Base-by-base conservation (phyloP, 495 filamentous ascomycete genomes). In the Stereocaulon alpinum region DNA sequence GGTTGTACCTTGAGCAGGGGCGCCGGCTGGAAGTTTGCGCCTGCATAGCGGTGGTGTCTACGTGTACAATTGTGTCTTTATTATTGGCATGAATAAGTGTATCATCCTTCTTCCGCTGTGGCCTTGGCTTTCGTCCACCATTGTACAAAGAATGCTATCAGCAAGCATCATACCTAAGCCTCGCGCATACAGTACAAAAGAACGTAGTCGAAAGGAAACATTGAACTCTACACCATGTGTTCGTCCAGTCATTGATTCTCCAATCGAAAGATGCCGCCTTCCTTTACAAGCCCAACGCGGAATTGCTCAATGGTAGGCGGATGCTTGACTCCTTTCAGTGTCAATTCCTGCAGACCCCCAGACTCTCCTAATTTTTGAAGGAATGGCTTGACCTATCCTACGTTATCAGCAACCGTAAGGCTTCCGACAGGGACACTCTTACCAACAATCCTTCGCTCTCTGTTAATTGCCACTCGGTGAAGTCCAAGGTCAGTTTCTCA, bases 1-100 rank as follows among this genome's bases (percentile, higher is more conserved):
- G 48, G 84, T 98, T 54, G 77, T 88, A 43, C 81, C 86, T 56
- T 98, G 65, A 76, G 11, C 11, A 7, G 20, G 14, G 3, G 24
- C 30, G 22, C 22, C 2, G 27, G 11, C 6, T 34, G 49, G n/a
- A 14, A 17, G 30, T 17, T 44, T 15, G 41, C n/a, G 40, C 40
- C 20, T 48, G 44, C 44, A 57, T 51, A 52, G 60, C 60, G 53
- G 40, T 24, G 60, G 45, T 43, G 34, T 53, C 12, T n/a, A 9
- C 20, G 6, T 37, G 41, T 53, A 44, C 12, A 60, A 10, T 22
- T 6, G 10, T 5, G 0, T 29, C 12, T n/a, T 37, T 3, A 30
- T 29, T 29, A 6, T 40, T 40, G 45, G 32, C 7, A 37, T 34
- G 27, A 24, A 29, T 17, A 27, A 50, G 15, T 14, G 17, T 5